Base-by-base conservation (phyloP, 2,329 filamentous ascomycete species). In the Trichoderma afroharzianum region DNA sequence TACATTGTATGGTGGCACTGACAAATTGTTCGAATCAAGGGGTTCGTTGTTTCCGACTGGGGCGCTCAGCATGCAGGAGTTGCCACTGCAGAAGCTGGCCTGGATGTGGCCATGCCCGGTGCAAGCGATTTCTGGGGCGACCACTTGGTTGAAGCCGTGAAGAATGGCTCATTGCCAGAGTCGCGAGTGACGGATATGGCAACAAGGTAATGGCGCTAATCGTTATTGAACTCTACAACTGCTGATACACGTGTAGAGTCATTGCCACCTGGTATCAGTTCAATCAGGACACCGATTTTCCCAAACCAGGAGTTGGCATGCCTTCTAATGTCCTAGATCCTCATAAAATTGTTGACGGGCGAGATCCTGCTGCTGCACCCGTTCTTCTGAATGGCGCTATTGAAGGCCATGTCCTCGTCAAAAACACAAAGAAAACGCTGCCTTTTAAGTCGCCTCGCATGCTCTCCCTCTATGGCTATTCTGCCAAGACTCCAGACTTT, bases 31-130 rank as follows among this genome's bases (percentile, higher is more conserved):
- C 8, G 12, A 26, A 73, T 24, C 18, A 18, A 72, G 74, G 91
- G 91, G 0, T 92, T 90, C 74, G 87, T 93, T 1, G 86, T 91
- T 53, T 86, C 87, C 0, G 92, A 94, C 77, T 93, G 91, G 90
- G 79, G 81, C 36, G 91, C 90, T 1, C 90, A 92, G 69, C 90
- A 92, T 74, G 82, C 88, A 0, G 90, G 91, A 43, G 86, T 91
- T 12, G 85, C 85, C 1, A 86, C 86, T 5, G 85, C 90, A 1
- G 80, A 90, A 70, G 89, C 90, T 3, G 92, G 92, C 32, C 78
- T 94, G 32, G 92, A 94, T 77, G 89, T 93, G 87, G 87, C 86
- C 12, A 93, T 94, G 92, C 91, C 90, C 0, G 80, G 73, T 9
- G 80, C 77, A 1, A 76, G 76, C 4, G 63, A 72, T 0, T 82